These are phyloP conservation scores for Cyanophora paradoxa DNA, from an alignment of 78 protist genomes.

Conservation along the genomic window DNA sequence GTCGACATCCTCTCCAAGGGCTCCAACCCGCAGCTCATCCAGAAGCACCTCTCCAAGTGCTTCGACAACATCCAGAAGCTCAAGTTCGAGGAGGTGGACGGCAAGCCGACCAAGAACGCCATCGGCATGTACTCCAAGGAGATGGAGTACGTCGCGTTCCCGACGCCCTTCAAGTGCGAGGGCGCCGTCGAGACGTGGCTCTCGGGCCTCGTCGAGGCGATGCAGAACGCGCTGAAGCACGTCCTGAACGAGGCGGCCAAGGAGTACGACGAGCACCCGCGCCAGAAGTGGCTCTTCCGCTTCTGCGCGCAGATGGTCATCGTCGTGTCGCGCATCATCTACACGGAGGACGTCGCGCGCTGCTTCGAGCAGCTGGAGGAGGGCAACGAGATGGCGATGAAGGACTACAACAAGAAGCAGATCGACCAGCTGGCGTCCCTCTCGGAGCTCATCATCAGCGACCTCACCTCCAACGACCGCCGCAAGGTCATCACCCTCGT, in stretches of 20 bases:
- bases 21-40: slow-evolving; percentile 53
- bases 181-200: slow-evolving; percentile 79
- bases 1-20: slow-evolving; percentile 84
- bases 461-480: slow-evolving; percentile 37
- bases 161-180: background rate
- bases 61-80: slow-evolving; percentile 46
- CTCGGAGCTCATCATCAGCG: slow-evolving; percentile 28
- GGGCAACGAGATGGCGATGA: slow-evolving; percentile 62
- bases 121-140: slow-evolving; percentile 56
- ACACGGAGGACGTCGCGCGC: slow-evolving; percentile 55
- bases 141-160: slow-evolving; percentile 47
- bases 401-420: slow-evolving; percentile 56
- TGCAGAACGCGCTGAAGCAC: background rate
- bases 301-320: slow-evolving; percentile 67
- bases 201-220: slow-evolving; percentile 24
- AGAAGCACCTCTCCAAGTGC: slow-evolving; percentile 67
- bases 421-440: slow-evolving; percentile 26
- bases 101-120: slow-evolving; percentile 11
- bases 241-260: slow-evolving; percentile 30
- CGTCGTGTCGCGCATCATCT: slow-evolving; percentile 44
- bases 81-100: slow-evolving; percentile 8
- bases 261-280: slow-evolving; percentile 47
- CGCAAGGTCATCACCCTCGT: slow-evolving; percentile 61
- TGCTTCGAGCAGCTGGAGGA: slow-evolving; percentile 65
- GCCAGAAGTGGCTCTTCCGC: slow-evolving; percentile 61